Percentiles rank a stretch among this genome's conserved stretches.
phyloP scores from a whole-genome alignment of 768 basidiomycete species.

The Boletus subparvulus region DNA sequence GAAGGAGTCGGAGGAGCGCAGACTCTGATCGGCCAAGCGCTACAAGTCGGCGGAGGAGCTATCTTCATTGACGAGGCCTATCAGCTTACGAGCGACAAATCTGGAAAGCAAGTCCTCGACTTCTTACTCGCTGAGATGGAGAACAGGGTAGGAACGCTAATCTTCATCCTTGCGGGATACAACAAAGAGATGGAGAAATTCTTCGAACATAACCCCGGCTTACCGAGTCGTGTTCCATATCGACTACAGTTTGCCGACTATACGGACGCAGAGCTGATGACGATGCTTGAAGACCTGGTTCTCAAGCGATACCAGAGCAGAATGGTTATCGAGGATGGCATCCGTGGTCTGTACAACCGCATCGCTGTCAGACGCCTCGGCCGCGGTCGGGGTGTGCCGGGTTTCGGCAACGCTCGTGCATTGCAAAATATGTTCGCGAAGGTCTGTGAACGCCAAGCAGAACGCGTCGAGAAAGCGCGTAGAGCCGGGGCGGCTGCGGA shows the following conservation, averaged over 20 bases:
- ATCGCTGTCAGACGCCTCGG: constrained; percentile 17
- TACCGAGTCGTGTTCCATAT: constrained; percentile 67
- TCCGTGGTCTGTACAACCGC: constrained; percentile 53
- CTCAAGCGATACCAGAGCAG: constrained; percentile 44
- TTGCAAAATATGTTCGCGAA: constrained; percentile 49
- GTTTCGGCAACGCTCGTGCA: constrained; percentile 69
- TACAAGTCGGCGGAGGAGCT: constrained; percentile 57
- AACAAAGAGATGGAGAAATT: constrained; percentile 73
- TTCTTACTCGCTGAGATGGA: constrained; percentile 76
- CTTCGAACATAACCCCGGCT: constrained; percentile 73
- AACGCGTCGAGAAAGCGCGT: constrained; percentile 45
- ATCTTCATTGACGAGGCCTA: constrained; percentile 76
- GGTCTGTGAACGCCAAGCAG: constrained; percentile 54
- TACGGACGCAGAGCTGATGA: constrained; percentile 51
- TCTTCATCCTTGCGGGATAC: constrained; percentile 73
- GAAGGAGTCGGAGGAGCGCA: constrained; percentile 47
- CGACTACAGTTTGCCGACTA: constrained; percentile 61
- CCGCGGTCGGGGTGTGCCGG: constrained; percentile 33
- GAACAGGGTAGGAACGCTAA: constrained; percentile 59
- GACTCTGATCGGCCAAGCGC: constrained; percentile 41
- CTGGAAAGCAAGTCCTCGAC: constrained; percentile 61
- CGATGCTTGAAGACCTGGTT: constrained; percentile 53
- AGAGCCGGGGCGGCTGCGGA: constrained; percentile 39
- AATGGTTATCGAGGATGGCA: constrained; percentile 58
- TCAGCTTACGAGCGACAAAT: constrained; percentile 49